A percentile compares a stretch with the other conserved stretches of the same genome.
Conservation (phyloP, 129 eudicot genomes). For the Flaveria sonorensis region DNA sequence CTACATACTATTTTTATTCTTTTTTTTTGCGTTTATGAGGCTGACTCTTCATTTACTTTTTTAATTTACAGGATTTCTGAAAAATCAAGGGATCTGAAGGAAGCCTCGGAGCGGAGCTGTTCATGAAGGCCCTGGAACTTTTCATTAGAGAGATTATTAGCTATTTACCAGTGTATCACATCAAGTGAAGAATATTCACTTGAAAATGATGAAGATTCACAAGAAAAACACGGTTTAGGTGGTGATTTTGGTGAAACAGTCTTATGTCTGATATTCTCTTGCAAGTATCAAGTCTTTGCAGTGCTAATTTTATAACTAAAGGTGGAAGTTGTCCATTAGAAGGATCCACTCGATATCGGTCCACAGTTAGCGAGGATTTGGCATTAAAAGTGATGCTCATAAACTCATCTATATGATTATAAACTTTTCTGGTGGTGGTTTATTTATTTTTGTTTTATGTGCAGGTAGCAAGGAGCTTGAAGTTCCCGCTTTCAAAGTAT, state of each 20-base stretch:
- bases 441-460: constrained; percentile 26
- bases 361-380: constrained; percentile 73
- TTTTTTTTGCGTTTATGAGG: neutral
- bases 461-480: constrained; percentile 93
- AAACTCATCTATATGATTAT: neutral
- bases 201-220: constrained; percentile 49
- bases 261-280: constrained; percentile 73
- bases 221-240: constrained; percentile 30
- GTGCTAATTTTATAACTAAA: constrained; percentile 81
- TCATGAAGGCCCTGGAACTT: constrained; percentile 95
- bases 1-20: neutral
- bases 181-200: constrained; percentile 62
- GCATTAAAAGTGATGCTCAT: constrained; percentile 63
- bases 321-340: constrained; percentile 94
- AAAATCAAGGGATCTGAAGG: constrained; percentile 71
- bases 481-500: constrained; percentile 90
- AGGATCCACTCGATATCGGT: constrained; percentile 84
- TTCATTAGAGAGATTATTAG: constrained; percentile 88
- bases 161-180: constrained; percentile 78
- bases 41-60: neutral
- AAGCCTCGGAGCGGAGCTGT: constrained; percentile 62
- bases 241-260: constrained; percentile 44
- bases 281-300: constrained; percentile 93
- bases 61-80: constrained; percentile 59
- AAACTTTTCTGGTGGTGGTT: constrained; percentile 16